Base-by-base conservation (phyloP, 805 yeast species). In the Kodamaea kaohsiungensis region DNA sequence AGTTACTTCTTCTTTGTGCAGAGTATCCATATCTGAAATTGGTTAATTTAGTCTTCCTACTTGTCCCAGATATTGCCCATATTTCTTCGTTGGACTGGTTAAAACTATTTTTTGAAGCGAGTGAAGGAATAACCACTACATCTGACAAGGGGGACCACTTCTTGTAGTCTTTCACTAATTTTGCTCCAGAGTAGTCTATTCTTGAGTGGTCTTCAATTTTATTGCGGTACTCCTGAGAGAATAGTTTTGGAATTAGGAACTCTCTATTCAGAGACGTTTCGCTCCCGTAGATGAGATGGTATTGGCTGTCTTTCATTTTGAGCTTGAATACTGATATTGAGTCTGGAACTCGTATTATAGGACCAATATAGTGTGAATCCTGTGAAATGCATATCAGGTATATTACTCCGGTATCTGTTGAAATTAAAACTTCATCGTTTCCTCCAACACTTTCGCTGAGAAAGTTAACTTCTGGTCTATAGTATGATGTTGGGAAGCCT, bases 141-240 rank as follows among this genome's bases (percentile, higher is more conserved):
- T 80, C 83, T 16, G 76, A 54, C 1, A 80, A 50, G 0, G 84
- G 84, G 0, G 83, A 70, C 84, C 85, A 80, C 56, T 75, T 78
- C 38, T 67, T 69, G 61, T 70, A 75, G 51, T 68, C 75, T 1
- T 61, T 60, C 1, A 68, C 35, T 6, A 71, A 50, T 25, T 57
- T 57, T 5, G 67, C 70, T 27, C 52, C 59, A 19, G 67, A 67
- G 46, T 62, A 70, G 1, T 60, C 56, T 7, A 57, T 49, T 51
- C 53, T 64, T 52, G 49, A 48, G 13, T 46, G 50, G 19, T 47
- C 53, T 4, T 43, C 15, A 12, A 42, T 2, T 6, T 48, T 15
- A 7, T 43, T 38, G 35, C 50, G 43, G 16, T 51, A 43, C 8
- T 58, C 62, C 16, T 59, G 56, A 7, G 62, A 49, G 37, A 64